A percentile compares a stretch with the other conserved stretches of the same genome.
phyloP scores from a whole-genome alignment of 208 protist species.

The Trypanosomatidae sp. region DNA sequence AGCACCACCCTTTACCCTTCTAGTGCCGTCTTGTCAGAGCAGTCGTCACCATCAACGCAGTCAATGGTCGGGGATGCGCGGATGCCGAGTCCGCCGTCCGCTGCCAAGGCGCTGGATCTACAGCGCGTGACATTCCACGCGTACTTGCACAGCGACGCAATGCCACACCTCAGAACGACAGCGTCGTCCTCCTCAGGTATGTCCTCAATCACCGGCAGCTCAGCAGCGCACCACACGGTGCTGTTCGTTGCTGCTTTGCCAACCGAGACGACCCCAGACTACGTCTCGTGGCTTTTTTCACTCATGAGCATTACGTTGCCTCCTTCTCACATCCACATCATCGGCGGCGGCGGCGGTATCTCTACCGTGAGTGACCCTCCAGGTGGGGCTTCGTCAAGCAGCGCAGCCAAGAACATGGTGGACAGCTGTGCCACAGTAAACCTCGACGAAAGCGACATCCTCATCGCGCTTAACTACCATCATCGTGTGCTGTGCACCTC shows the following conservation, averaged over 20 bases:
- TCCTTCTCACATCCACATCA: constrained; percentile 15
- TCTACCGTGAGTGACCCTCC: neutral
- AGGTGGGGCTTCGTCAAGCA: neutral
- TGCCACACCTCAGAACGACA: neutral
- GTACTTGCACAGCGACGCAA: constrained; percentile 11
- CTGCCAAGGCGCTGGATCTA: constrained; percentile 4
- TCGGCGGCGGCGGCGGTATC: constrained; percentile 10
- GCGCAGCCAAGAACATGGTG: neutral
- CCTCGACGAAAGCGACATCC: constrained; percentile 18
- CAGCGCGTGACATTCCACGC: constrained; percentile 31
- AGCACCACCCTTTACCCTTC: constrained; percentile 6
- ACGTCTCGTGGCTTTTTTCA: constrained; percentile 59
- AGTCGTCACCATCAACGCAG: constrained; percentile 11
- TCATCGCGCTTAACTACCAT: constrained; percentile 33
- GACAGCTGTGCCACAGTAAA: constrained; percentile 26
- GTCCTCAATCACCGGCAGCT: neutral
- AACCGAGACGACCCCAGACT: constrained; percentile 25
- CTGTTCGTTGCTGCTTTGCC: constrained; percentile 57
- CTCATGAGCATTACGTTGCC: constrained; percentile 26
- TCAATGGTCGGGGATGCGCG: constrained; percentile 6
- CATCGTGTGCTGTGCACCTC: constrained; percentile 32
- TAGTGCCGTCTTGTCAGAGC: constrained; percentile 9
- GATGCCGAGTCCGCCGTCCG: neutral
- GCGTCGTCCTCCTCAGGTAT: neutral
- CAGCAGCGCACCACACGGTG: constrained; percentile 2